Conservation (phyloP, 768 basidiomycete species). For the Daedalea quercina region DNA sequence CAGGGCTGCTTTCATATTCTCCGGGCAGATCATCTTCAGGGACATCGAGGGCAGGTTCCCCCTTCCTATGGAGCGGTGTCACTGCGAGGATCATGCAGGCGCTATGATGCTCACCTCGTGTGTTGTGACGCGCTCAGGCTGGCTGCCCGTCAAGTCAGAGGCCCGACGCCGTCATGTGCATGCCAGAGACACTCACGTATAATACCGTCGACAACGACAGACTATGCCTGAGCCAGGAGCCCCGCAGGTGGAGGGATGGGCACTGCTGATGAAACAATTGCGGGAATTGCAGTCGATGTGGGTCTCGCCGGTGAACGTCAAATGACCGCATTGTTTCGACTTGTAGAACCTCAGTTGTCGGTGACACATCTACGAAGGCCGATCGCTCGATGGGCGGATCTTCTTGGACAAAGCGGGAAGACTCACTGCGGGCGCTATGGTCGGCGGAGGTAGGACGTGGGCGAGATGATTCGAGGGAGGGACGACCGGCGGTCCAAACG, state of each 20-base stretch:
- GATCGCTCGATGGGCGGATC: constrained; percentile 10
- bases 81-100: constrained; percentile 1
- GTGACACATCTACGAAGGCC: constrained; percentile 50
- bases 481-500: constrained; percentile 4
- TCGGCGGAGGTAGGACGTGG: constrained; percentile 28
- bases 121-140: constrained; percentile 46
- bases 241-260: constrained; percentile 43
- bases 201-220: constrained; percentile 51
- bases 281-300: constrained; percentile 46
- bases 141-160: constrained; percentile 25
- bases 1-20: constrained; percentile 6
- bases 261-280: constrained; percentile 39
- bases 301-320: constrained; percentile 35
- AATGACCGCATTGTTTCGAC: constrained; percentile 49
- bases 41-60: constrained; percentile 12
- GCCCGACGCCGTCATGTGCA: not conserved
- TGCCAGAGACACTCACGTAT: constrained; percentile 28
- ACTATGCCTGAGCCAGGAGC: constrained; percentile 13
- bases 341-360: constrained; percentile 48
- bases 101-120: constrained; percentile 31
- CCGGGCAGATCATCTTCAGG: not conserved
- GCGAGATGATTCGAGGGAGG: constrained; percentile 8
- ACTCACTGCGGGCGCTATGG: constrained; percentile 19
- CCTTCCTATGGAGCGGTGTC: constrained; percentile 1
- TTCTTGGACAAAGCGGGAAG: constrained; percentile 6